Evolutionary conservation across 2,329 filamentous ascomycete genomes (phyloP).

Genomic region (Aspergillus oerlinghausenensis): DNA sequence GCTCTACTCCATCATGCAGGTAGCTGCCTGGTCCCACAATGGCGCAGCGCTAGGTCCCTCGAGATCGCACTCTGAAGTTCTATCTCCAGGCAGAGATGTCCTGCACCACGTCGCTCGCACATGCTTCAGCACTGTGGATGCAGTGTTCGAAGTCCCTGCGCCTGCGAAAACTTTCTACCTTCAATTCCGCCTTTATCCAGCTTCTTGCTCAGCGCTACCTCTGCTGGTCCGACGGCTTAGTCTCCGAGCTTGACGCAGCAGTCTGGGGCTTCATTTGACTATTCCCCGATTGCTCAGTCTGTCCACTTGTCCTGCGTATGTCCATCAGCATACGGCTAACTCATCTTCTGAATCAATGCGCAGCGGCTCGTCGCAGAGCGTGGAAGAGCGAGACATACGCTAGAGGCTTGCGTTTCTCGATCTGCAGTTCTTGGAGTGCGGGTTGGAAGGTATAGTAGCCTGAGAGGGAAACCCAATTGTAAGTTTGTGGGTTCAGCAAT

Average conservation of each 20-base stretch:
- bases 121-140: background rate
- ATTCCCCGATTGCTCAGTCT: background rate
- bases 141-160: background rate
- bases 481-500: constrained; percentile 1
- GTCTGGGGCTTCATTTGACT: background rate
- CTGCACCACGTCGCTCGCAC: background rate
- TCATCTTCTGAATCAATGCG: background rate
- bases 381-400: constrained; percentile 7
- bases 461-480: constrained; percentile 17
- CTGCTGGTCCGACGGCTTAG: background rate
- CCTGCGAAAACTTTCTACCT: background rate
- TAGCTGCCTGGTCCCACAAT: background rate
- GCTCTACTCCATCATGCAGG: background rate
- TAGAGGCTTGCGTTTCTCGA: constrained; percentile 20
- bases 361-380: background rate
- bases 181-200: background rate
- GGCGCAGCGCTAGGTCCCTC: background rate
- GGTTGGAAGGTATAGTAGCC: constrained; percentile 44
- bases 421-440: constrained; percentile 33
- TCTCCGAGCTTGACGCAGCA: background rate
- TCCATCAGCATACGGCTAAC: background rate
- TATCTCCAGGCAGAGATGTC: background rate
- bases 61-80: background rate
- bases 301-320: background rate
- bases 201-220: background rate